These are phyloP conservation scores for Ajuga reptans DNA, from an alignment of 305 asterid genomes.

Conservation along the genomic window DNA sequence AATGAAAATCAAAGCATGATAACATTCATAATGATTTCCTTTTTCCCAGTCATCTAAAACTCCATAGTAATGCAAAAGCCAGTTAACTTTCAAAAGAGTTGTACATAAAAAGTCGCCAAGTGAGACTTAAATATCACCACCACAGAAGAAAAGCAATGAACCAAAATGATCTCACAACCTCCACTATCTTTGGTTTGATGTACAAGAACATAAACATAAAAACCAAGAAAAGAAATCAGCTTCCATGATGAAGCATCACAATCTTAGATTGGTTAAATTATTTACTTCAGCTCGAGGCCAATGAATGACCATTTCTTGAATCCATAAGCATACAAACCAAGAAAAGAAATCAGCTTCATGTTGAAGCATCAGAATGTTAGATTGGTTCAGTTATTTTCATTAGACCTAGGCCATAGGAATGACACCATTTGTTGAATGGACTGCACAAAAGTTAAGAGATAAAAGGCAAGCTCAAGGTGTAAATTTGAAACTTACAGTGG, in stretches of 20 bases:
- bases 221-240: neutral
- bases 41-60: too few relatives aligned
- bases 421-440: constrained; percentile 1
- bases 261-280: constrained; percentile 13
- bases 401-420: neutral
- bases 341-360: constrained; percentile 8
- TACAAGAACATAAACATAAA: neutral
- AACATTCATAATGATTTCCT: too few relatives aligned
- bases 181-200: too few relatives aligned
- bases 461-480: constrained; percentile 16
- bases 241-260: constrained; percentile 7
- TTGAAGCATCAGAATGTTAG: constrained; percentile 12
- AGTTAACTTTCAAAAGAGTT: too few relatives aligned
- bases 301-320: neutral
- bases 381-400: constrained; percentile 11
- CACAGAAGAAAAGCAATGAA: too few relatives aligned
- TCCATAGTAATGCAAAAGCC: too few relatives aligned
- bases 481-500: constrained; percentile 51
- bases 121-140: too few relatives aligned
- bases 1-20: too few relatives aligned
- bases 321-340: neutral
- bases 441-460: constrained; percentile 4
- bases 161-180: too few relatives aligned
- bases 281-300: constrained; percentile 4
- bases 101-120: too few relatives aligned